phyloP scores from a whole-genome alignment of 2,329 filamentous ascomycete genomes.

The Diaporthe citriasiana region DNA sequence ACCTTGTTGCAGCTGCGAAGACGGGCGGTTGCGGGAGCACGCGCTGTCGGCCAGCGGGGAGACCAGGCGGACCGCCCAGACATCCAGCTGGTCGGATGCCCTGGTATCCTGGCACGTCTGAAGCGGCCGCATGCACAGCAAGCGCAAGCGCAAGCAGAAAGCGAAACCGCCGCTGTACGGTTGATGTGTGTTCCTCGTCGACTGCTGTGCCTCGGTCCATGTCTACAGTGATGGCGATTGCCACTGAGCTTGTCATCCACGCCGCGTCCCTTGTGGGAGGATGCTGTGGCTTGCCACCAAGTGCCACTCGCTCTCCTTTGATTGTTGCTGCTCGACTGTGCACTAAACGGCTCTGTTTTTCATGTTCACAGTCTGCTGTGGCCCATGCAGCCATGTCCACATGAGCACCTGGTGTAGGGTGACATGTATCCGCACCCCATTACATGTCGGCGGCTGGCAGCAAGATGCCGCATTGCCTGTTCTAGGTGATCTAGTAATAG shows the following conservation, averaged over 20 bases:
- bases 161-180: slow-evolving; percentile 21
- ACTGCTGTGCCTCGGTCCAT: neutral
- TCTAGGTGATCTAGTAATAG: slow-evolving; percentile 16
- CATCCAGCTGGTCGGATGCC: slow-evolving; percentile 14
- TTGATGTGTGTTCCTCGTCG: neutral
- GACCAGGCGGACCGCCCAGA: slow-evolving; percentile 30
- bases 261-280: neutral
- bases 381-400: slow-evolving; percentile 11
- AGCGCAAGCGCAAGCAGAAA: slow-evolving; percentile 19
- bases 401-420: slow-evolving; percentile 9
- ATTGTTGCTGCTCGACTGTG: neutral
- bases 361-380: slow-evolving; percentile 1
- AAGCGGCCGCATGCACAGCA: neutral
- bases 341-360: neutral
- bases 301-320: neutral
- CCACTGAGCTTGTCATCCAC: slow-evolving; percentile 17
- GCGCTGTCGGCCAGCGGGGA: slow-evolving; percentile 29
- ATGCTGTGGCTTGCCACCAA: neutral
- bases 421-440: neutral
- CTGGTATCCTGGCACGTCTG: slow-evolving; percentile 3
- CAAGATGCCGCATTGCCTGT: neutral
- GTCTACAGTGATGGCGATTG: neutral
- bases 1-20: slow-evolving; percentile 5
- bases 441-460: slow-evolving; percentile 21
- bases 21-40: slow-evolving; percentile 39